Evolutionary conservation across 129 eudicot genomes (phyloP).

Genomic region (sunflower (Helianthus annuus)): DNA sequence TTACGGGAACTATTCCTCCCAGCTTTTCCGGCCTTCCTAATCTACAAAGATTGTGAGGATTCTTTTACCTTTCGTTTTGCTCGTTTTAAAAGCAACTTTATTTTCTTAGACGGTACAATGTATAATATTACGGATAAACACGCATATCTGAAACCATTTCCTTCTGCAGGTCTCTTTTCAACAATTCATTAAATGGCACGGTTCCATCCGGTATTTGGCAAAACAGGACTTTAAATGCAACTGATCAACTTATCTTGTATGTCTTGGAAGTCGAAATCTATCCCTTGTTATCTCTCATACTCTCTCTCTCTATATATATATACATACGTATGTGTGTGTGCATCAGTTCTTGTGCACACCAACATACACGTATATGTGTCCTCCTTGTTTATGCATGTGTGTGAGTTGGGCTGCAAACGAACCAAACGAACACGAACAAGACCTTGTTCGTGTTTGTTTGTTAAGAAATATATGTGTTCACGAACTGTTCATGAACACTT

Average conservation of each 20-base stretch:
- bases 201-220: slow-evolving; percentile 76
- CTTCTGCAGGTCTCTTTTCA: slow-evolving; percentile 64
- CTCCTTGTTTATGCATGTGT: too few relatives aligned
- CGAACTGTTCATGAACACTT: too few relatives aligned
- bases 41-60: slow-evolving; percentile 75
- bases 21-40: slow-evolving; percentile 74
- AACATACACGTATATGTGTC: too few relatives aligned
- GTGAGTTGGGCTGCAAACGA: too few relatives aligned
- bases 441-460: too few relatives aligned
- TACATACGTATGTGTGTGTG: too few relatives aligned
- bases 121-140: too few relatives aligned
- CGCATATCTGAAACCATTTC: slow-evolving; percentile 9
- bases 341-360: too few relatives aligned
- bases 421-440: too few relatives aligned
- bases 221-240: slow-evolving; percentile 52
- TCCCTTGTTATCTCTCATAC: slow-evolving; percentile 6
- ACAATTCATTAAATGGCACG: slow-evolving; percentile 77
- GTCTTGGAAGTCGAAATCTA: slow-evolving; percentile 23
- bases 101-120: slow-evolving; percentile 2
- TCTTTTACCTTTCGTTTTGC: slow-evolving; percentile 27
- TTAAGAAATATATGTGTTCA: too few relatives aligned
- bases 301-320: background rate
- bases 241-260: slow-evolving; percentile 62
- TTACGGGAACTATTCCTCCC: slow-evolving; percentile 68
- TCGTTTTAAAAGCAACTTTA: background rate